Evolutionary conservation across 495 filamentous ascomycete genomes (phyloP), one percentile per base, ranked within the genome.

Genomic region (Apiosordaria backusii): DNA sequence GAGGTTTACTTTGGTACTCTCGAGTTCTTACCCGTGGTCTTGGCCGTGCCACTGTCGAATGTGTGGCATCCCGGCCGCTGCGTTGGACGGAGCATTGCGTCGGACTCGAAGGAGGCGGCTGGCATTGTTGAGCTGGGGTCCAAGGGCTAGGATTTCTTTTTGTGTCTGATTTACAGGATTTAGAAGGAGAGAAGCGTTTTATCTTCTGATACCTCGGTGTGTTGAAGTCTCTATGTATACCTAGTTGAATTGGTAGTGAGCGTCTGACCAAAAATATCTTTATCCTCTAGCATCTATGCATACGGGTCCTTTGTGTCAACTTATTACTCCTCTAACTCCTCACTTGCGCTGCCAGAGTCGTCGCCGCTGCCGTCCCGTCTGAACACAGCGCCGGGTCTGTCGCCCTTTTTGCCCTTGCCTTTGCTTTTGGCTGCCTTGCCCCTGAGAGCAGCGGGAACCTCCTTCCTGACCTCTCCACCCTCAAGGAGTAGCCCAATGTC

Each of bases 1-100:
- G 84, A 85, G 70, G 76, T 77, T 2, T 84, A 75, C 63, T 85
- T 86, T 73, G 84, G 81, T 21, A 77, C 74, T 50, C 70, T 85
- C 65, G 83, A 86, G 72, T 86, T 85, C 70, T 76, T 77, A 60
- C 84, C 84, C 15, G 76, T 86, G 35, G 80, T 81, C 23, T 50
- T 84, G 66, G 81, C 82, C 2, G 76, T 80, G 1, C 73, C 72
- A 59, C 24, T 84, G 29, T 70, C 84, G 45, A 73, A 69, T 24
- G 58, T 78, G 18, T 85, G 77, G 76, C 79, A 85, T 77, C 84
- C 83, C 0, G 82, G 82, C n/a, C 64, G 72, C 50, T 80, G 76
- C 59, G 70, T 79, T 15, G 71, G 71, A n/a, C 50, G 60, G n/a
- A 65, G 25, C 21, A 67, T 68, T 45, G 64, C 66, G 2, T 35